These are phyloP conservation scores for Nakaseomyces delphensis DNA, from an alignment of 1,139 yeast species.

Conservation along the genomic window DNA sequence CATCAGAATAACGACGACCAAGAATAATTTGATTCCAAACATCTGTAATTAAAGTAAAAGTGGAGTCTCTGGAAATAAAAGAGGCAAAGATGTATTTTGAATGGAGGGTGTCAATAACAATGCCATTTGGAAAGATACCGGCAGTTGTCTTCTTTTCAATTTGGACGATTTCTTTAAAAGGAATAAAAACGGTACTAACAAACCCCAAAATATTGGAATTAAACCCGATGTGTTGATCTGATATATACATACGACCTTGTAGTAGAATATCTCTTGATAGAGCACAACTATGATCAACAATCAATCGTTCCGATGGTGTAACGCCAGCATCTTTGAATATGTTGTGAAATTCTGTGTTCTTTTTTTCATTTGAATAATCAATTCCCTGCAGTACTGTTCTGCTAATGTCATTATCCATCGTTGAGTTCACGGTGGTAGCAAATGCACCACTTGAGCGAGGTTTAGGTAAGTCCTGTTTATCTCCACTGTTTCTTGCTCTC, in stretches of 20 bases:
- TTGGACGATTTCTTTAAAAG: conserved; percentile 60
- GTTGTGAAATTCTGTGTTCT: conserved; percentile 56
- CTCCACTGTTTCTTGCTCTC: conserved; percentile 16
- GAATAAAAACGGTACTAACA: conserved; percentile 58
- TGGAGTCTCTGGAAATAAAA: conserved; percentile 56
- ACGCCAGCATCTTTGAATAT: conserved; percentile 44
- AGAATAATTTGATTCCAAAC: conserved; percentile 46
- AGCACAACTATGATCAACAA: conserved; percentile 67
- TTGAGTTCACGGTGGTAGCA: conserved; percentile 15
- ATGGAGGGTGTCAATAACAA: conserved; percentile 60
- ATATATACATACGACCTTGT: conserved; percentile 62
- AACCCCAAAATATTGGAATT: conserved; percentile 69
- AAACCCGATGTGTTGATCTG: conserved; percentile 54
- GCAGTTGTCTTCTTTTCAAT: conserved; percentile 68
- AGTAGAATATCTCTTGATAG: conserved; percentile 59
- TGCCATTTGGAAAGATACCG: conserved; percentile 66
- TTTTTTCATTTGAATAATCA: conserved; percentile 35
- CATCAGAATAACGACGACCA: conserved; percentile 23
- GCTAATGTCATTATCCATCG: conserved; percentile 14
- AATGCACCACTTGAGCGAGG: conserved; percentile 17
- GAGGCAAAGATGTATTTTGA: conserved; percentile 68
- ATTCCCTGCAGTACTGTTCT: conserved; percentile 22
- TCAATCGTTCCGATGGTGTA: conserved; percentile 44
- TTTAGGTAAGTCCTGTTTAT: conserved; percentile 7
- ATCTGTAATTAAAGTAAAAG: conserved; percentile 51